Percentiles rank a stretch among this genome's conserved stretches.
These are phyloP conservation scores for Pseudocercospora cruenta DNA, from an alignment of 2,329 filamentous ascomycete species.

Conservation along the genomic window DNA sequence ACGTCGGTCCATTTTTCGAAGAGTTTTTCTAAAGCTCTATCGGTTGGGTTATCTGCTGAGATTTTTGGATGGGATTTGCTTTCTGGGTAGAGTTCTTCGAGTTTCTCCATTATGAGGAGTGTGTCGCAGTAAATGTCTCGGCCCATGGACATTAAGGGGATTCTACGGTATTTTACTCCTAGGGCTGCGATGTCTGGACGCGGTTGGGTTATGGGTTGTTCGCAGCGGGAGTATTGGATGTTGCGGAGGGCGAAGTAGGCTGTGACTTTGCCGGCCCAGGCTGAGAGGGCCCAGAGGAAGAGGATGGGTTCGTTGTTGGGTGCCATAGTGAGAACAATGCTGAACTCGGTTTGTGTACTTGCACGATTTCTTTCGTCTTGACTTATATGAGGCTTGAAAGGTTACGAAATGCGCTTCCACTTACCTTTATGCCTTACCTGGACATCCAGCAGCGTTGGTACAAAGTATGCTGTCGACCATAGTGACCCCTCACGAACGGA, in stretches of 20 bases:
- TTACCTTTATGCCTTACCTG: background rate
- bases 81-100: conserved; percentile 60
- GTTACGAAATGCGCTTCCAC: background rate
- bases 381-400: background rate
- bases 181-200: conserved; percentile 44
- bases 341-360: background rate
- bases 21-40: conserved; percentile 61
- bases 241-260: conserved; percentile 71
- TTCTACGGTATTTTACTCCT: conserved; percentile 69
- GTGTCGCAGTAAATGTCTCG: conserved; percentile 71
- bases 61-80: conserved; percentile 35
- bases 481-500: conserved; percentile 8
- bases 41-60: conserved; percentile 46
- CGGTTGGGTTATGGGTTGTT: conserved; percentile 17
- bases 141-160: conserved; percentile 69
- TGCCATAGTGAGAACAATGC: background rate
- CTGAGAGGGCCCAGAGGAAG: conserved; percentile 69
- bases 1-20: conserved; percentile 55
- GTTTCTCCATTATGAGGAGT: conserved; percentile 67
- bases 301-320: conserved; percentile 47
- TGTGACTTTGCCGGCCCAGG: conserved; percentile 64
- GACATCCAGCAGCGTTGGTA: background rate
- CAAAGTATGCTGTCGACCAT: background rate
- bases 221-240: conserved; percentile 68
- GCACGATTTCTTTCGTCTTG: background rate